Evolutionary conservation across 2,329 filamentous ascomycete genomes (phyloP).

Genomic region (Sporothrix protearum): DNA sequence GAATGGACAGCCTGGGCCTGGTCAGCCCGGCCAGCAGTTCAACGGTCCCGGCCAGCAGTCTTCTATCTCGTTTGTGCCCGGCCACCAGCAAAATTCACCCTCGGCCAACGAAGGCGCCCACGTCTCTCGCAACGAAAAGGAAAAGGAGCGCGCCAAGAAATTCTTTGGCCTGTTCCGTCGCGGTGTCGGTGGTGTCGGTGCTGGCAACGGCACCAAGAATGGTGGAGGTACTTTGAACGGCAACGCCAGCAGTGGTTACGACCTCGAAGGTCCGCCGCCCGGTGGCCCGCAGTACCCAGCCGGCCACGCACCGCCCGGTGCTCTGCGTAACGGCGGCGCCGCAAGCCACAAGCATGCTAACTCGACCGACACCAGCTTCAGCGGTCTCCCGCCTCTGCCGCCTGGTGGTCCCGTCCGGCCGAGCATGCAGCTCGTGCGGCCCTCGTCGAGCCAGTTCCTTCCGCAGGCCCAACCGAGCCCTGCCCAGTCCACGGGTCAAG

Average conservation of each 20-base stretch:
- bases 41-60: background rate
- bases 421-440: conserved; percentile 24
- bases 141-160: conserved; percentile 31
- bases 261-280: conserved; percentile 29
- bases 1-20: too few species aligned
- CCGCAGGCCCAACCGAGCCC: background rate
- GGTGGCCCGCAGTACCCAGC: conserved; percentile 30
- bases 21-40: background rate
- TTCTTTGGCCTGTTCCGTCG: conserved; percentile 25
- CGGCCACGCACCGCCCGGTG: background rate
- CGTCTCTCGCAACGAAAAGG: conserved; percentile 25
- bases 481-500: background rate
- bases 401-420: conserved; percentile 20
- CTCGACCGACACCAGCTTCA: background rate
- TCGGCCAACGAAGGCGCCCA: background rate
- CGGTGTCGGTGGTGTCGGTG: conserved; percentile 19
- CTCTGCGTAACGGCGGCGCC: background rate
- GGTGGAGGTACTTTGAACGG: conserved; percentile 20
- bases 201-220: conserved; percentile 26
- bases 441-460: background rate
- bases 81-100: conserved; percentile 1
- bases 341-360: conserved; percentile 3
- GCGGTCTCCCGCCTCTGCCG: background rate
- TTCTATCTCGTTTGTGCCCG: background rate
- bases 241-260: conserved; percentile 3